These are phyloP conservation scores for Hibiscus tridactylites DNA, from an alignment of 345 rosid species.

Conservation along the genomic window DNA sequence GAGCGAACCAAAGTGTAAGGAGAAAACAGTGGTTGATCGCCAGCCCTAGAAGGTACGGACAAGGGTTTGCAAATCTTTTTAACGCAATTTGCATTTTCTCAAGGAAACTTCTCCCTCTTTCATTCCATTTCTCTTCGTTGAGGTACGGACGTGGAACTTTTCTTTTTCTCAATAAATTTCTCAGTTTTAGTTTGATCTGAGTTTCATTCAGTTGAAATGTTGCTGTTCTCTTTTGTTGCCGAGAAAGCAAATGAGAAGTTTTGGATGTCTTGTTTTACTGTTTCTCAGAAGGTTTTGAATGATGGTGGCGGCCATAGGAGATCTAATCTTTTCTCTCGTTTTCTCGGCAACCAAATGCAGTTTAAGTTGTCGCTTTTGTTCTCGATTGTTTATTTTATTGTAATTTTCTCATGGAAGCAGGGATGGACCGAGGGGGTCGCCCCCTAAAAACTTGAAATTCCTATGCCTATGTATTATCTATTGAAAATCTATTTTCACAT, in stretches of 20 bases:
- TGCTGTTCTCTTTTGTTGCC: not conserved
- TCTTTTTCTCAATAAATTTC: too few relatives aligned
- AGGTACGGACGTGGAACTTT: not conserved
- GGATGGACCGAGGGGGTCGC: too few relatives aligned
- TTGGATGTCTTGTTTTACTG: not conserved
- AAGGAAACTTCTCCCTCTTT: not conserved
- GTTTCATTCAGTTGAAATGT: not conserved
- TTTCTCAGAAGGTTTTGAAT: not conserved
- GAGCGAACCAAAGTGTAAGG: not conserved
- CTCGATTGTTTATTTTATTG: not conserved
- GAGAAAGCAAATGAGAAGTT: not conserved
- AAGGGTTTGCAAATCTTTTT: not conserved
- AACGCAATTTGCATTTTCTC: not conserved
- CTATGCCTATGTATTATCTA: too few relatives aligned
- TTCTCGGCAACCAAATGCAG: not conserved
- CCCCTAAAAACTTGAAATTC: too few relatives aligned
- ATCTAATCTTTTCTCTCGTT: slow-evolving; percentile 1
- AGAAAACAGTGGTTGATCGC: not conserved
- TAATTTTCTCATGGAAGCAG: not conserved
- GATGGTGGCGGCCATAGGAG: not conserved
- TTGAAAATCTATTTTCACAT: too few relatives aligned
- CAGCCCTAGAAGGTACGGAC: not conserved
- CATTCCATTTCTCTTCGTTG: not conserved
- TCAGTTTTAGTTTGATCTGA: not conserved
- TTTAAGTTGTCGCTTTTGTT: not conserved